These are phyloP conservation scores for Didymella segeticola DNA, from an alignment of 2,329 filamentous ascomycete species.

Conservation along the genomic window DNA sequence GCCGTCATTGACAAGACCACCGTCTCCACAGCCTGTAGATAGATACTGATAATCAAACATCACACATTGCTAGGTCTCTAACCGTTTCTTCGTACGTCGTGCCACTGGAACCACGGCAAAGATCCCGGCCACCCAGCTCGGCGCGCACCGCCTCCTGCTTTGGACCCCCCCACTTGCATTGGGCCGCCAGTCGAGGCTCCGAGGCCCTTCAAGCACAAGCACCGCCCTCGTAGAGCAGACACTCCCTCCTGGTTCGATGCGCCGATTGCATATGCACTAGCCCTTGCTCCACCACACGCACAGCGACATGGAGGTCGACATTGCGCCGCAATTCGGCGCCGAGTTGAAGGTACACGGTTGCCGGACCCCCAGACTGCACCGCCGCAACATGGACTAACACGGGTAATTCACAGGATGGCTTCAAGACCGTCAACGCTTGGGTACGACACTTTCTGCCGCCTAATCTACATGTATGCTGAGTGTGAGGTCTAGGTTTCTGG, in stretches of 20 bases:
- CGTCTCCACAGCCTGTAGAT: neutral
- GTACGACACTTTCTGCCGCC: constrained; percentile 52
- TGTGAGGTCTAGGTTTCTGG: constrained; percentile 66
- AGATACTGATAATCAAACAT: neutral
- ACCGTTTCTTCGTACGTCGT: no score
- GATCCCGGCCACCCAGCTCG: constrained; percentile 31
- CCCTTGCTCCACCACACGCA: constrained; percentile 18
- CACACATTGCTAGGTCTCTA: constrained; percentile 1
- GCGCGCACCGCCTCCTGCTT: constrained; percentile 38
- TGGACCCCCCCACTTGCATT: constrained; percentile 40
- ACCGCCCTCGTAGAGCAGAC: constrained; percentile 22
- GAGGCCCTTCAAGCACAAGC: constrained; percentile 27
- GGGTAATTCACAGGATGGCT: constrained; percentile 75
- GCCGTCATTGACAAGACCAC: neutral
- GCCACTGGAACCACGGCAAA: constrained; percentile 22
- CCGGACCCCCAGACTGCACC: constrained; percentile 14
- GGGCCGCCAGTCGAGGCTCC: constrained; percentile 33
- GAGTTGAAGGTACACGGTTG: constrained; percentile 79
- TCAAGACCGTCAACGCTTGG: constrained; percentile 94
- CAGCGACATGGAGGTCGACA: constrained; percentile 77
- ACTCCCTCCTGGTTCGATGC: constrained; percentile 19
- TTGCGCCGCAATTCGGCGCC: constrained; percentile 84
- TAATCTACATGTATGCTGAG: constrained; percentile 29
- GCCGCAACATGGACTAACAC: constrained; percentile 34
- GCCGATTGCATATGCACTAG: constrained; percentile 30